Evolutionary conservation across 1,284 basidiomycete genomes (phyloP).

Genomic region (Chiua sp.): DNA sequence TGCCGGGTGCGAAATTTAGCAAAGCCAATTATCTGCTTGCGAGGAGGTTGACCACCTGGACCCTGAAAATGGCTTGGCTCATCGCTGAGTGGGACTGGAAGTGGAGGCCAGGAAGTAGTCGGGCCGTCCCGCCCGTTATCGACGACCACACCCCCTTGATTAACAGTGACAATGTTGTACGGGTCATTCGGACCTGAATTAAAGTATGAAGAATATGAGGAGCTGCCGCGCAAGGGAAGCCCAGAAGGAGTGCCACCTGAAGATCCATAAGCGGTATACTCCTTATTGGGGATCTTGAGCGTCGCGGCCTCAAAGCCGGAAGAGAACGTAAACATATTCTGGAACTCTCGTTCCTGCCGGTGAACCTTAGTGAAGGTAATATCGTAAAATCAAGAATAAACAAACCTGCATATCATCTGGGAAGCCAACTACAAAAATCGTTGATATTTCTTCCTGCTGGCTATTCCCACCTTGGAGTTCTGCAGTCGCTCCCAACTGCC

Average conservation of each 20-base stretch:
- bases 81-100: constrained; percentile 40
- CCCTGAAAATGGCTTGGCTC: constrained; percentile 45
- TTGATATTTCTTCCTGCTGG: constrained; percentile 90
- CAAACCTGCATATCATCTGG: constrained; percentile 98
- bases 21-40: constrained; percentile 98
- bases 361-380: constrained; percentile 21
- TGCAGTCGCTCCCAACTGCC: constrained; percentile 24
- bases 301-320: constrained; percentile 97
- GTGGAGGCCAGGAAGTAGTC: constrained; percentile 69
- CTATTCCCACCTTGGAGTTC: constrained; percentile 29
- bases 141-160: constrained; percentile 77
- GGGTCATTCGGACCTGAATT: constrained; percentile 70
- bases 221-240: constrained; percentile 38
- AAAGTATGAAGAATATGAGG: constrained; percentile 39
- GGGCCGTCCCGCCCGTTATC: constrained; percentile 72
- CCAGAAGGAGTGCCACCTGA: constrained; percentile 43
- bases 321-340: constrained; percentile 99
- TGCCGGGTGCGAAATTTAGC: constrained; percentile 92
- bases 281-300: constrained; percentile 94
- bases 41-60: constrained; percentile 54
- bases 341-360: constrained; percentile 93
- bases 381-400: constrained; percentile 20
- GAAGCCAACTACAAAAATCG: constrained; percentile 98
- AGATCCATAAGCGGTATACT: constrained; percentile 72
- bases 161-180: constrained; percentile 78